A percentile compares a stretch with the other conserved stretches of the same genome.
These are phyloP conservation scores for Tuber umbilicatum DNA, from an alignment of 495 filamentous ascomycete species.

Conservation along the genomic window DNA sequence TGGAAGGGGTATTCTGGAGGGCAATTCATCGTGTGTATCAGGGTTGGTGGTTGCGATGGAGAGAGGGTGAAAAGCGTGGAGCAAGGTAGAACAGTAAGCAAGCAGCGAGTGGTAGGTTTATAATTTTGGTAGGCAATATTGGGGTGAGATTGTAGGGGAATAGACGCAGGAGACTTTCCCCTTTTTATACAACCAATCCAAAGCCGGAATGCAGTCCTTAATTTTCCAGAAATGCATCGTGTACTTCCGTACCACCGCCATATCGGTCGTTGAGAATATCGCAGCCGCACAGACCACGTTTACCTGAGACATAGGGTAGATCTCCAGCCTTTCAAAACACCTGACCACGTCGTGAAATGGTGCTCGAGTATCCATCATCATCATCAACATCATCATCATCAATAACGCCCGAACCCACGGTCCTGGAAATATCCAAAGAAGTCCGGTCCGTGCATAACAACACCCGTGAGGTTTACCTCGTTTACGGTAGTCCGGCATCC, in stretches of 20 bases:
- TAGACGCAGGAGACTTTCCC: not conserved
- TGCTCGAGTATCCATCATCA: not conserved
- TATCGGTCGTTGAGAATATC: not conserved
- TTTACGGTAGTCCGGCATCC: not conserved
- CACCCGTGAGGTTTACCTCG: not conserved
- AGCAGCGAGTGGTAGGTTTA: not conserved
- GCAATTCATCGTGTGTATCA: not conserved
- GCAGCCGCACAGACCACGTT: not conserved
- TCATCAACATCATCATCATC: not conserved
- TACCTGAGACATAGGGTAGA: not conserved
- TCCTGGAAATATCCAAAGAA: not conserved
- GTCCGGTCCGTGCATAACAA: not conserved
- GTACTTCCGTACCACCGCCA: not conserved
- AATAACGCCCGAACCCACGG: not conserved
- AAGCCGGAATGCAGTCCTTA: not conserved
- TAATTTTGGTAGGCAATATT: not conserved
- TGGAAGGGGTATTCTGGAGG: not conserved
- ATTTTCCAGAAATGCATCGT: slow-evolving; percentile 2
- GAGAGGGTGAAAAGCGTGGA: not conserved
- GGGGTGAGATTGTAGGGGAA: not conserved
- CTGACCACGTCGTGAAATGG: not conserved
- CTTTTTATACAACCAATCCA: not conserved
- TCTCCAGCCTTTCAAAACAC: not conserved
- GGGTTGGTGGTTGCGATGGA: too few relatives aligned
- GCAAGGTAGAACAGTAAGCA: not conserved